Conservation (phyloP, 1,284 basidiomycete species). For the Sphaerobolus stellatus region DNA sequence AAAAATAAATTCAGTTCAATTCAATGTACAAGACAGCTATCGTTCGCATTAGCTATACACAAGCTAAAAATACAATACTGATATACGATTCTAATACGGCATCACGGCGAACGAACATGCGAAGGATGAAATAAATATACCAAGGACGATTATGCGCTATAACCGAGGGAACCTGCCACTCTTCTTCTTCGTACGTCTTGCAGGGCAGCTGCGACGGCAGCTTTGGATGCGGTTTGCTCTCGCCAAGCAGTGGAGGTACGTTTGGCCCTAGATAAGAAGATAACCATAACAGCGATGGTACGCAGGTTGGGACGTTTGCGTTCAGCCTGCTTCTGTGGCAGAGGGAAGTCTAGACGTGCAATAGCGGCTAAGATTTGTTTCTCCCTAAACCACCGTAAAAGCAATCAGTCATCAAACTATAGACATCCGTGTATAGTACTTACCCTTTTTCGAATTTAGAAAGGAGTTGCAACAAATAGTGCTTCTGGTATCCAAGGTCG, state of each 20-base stretch:
- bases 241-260: constrained; percentile 61
- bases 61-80: not conserved
- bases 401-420: not conserved
- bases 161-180: constrained; percentile 24
- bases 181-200: constrained; percentile 66
- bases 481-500: constrained; percentile 84
- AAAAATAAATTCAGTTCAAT: constrained; percentile 1
- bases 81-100: constrained; percentile 3
- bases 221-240: constrained; percentile 56
- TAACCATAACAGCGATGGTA: constrained; percentile 54
- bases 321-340: constrained; percentile 31
- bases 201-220: constrained; percentile 61
- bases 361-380: constrained; percentile 76
- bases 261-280: constrained; percentile 69
- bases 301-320: constrained; percentile 53
- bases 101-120: not conserved
- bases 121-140: not conserved
- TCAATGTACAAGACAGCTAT: not conserved
- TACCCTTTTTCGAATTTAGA: constrained; percentile 74
- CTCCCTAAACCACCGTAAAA: constrained; percentile 57
- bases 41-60: not conserved
- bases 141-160: not conserved
- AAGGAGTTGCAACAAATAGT: constrained; percentile 68
- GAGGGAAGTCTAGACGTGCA: constrained; percentile 71
- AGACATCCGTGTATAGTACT: constrained; percentile 21